Base-by-base conservation (phyloP, 1,284 basidiomycete genomes). In the Ganoderma boninense region DNA sequence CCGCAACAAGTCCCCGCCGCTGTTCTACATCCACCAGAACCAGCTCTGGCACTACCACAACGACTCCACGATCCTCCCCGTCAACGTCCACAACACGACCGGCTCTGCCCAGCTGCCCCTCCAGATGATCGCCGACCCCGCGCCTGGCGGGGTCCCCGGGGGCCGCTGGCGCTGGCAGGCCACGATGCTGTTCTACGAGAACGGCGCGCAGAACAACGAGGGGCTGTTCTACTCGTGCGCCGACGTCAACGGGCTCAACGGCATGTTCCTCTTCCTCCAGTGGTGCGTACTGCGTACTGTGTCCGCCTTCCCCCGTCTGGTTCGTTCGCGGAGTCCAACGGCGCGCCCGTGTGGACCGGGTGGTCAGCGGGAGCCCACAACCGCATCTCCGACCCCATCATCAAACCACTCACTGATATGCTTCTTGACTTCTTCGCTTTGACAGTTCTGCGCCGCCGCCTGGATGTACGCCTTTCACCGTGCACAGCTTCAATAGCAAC, bases 31-130 rank as follows among this genome's bases (percentile, higher is more conserved):
- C 72, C 81, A 85, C 74, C 82, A 84, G 66, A 80, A 84, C 67
- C 84, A 86, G 64, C 82, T 90, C 42, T 89, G 84, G 82, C 85
- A 87, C 70, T 86, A 84, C 74, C 83, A 84, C 69, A 92, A 91
- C 77, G 85, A 86, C 59, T 85, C 87, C 0, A 82, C 85, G 26
- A 87, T 90, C 69, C 83, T 86, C 68, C 84, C 85, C 62, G 85
- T 90, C 59, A 88, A 87, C 74, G 82, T 89, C 42, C 76, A 86
- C 59, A 90, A 90, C 74, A 82, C 84, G 11, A 90, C 88, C 13
- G 56, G 67, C n/a, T 80, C 79, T 11, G 77, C 81, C 20, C 79
- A 83, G 18, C 80, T 85, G 38, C 87, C 87, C 13, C 79, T 88
- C 52, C 86, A 88, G 74, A 74, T 90, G 42, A 78, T 84, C 18